Base-by-base conservation (phyloP, 1,139 yeast genomes). In the Pichia cactophila region DNA sequence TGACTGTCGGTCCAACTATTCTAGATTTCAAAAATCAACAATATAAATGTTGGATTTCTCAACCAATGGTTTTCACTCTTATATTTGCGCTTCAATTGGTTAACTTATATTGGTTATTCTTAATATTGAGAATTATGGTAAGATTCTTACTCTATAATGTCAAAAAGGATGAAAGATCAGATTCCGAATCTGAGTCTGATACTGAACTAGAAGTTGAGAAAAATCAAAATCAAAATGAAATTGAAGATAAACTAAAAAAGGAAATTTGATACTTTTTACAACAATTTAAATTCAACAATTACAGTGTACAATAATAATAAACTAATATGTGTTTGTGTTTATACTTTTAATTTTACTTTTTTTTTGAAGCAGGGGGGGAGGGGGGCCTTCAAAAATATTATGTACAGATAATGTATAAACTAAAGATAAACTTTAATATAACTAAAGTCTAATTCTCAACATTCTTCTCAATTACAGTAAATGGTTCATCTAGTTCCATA, bases 41-140 rank as follows among this genome's bases (percentile, higher is more conserved):
- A 67, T 92, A 90, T 73, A 92, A 94, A 69, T 92, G 97, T 70
- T 88, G 87, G 83, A 86, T 94, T 57, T 85, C 97, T 17, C 95
- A 87, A 69, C 85, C 86, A 53, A 89, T 92, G 64, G 90, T 92
- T 2, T 90, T 92, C 62, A 68, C 70, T 23, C 77, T 92, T 62
- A 77, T 92, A 53, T 72, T 78, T 50, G 90, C 94, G 1, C 75
- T 92, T 57, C 98, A 92, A 66, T 62, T 87, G 51, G 90, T 92
- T 52, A 92, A 92, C 63, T 61, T 77, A 26, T 92, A 86, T 70
- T 92, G 98, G 98, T 74, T 90, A 54, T 79, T 78, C 60, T 74
- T 92, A 62, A 87, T 94, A 53, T 58, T 86, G 50, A 80, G 97
- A 66, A 86, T 92, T 59, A 73, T 84, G 46, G 80, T 73, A 65